Conservation (phyloP, 495 filamentous ascomycete genomes). For the Penicillium taxi region DNA sequence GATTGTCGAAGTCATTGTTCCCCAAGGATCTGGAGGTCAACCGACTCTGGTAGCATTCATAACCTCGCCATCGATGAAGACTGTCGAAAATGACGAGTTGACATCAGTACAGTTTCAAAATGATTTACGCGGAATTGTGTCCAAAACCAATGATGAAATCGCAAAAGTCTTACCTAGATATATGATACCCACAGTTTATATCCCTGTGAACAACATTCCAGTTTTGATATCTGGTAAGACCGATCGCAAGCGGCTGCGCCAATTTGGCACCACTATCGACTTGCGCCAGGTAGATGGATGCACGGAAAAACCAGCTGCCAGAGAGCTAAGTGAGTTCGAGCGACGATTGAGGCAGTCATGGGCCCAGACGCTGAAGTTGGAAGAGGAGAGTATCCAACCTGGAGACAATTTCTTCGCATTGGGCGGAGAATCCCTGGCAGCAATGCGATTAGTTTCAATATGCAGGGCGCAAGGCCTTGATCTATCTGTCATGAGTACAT, state of each 20-base stretch:
- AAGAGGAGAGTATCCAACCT: slow-evolving; percentile 21
- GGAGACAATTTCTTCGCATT: slow-evolving; percentile 50
- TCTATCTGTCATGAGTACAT: slow-evolving; percentile 33
- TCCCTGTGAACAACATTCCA: slow-evolving; percentile 33
- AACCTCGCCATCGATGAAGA: slow-evolving; percentile 21
- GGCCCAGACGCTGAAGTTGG: slow-evolving; percentile 33
- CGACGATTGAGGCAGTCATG: slow-evolving; percentile 34
- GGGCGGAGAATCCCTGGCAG: slow-evolving; percentile 55
- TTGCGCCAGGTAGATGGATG: slow-evolving; percentile 23
- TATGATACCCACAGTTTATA: slow-evolving; percentile 40
- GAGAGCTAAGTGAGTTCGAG: slow-evolving; percentile 31
- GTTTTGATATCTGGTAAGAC: slow-evolving; percentile 38
- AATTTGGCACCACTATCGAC: slow-evolving; percentile 26
- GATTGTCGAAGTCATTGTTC: slow-evolving; percentile 33
- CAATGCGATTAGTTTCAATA: slow-evolving; percentile 44
- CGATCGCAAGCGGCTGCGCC: slow-evolving; percentile 32
- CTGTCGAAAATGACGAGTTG: slow-evolving; percentile 12
- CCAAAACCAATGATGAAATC: slow-evolving; percentile 20
- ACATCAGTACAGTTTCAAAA: slow-evolving; percentile 10
- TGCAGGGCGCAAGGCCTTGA: slow-evolving; percentile 26
- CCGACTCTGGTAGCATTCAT: slow-evolving; percentile 33
- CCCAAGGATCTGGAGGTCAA: slow-evolving; percentile 24
- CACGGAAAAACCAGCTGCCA: slow-evolving; percentile 3
- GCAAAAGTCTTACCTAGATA: slow-evolving; percentile 32
- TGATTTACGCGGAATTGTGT: slow-evolving; percentile 14